Evolutionary conservation across 176 grass and related monocot genomes (phyloP), one percentile per base, ranked within the genome.

Genomic region (Juncus effusus): DNA sequence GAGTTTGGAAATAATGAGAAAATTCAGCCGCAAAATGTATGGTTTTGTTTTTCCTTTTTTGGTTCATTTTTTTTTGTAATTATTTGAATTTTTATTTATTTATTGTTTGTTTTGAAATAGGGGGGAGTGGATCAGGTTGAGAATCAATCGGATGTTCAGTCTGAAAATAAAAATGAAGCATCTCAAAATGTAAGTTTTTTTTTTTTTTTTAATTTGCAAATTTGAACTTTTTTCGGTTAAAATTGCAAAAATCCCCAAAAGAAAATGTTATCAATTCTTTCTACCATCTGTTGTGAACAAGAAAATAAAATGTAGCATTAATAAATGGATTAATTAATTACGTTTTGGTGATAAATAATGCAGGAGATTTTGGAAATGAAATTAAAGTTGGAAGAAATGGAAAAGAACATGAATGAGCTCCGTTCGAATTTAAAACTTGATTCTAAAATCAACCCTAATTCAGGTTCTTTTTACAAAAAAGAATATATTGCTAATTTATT

Each of bases 361-460:
- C 68, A 72, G 68, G 57, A 72, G 42, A 40, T 45, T 5, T 5
- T 51, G 36, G 38, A 44, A 28, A 59, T 58, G 54, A 72, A 59
- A 72, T 9, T 59, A 58, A 59, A 72, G 54, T 10, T 59, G 13
- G 68, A 59, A 28, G 54, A 72, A 41, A 59, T 59, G 68, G 54
- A 72, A 58, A 72, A 58, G 54, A 40, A 72, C 57, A 59, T 59
- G 68, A 38, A 59, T 42, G 68, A 71, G 38, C 38, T 59, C 38
- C 39, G 5, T 10, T 15, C 54, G 41, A 59, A 59, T 72, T 44
- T 59, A 59, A 58, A 59, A 45, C 39, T 55, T 1, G 54, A 59
- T 47, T 45, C 38, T 42, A 55, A 72, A 72, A 72, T 55, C 28
- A 72, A 59, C 38, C 2, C 54, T 72, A 28, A 50, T 59, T 58